Percentiles rank a stretch among this genome's conserved stretches.
Evolutionary conservation across 352 stramenopile species (phyloP).

Genomic region (Phytopythium aichiense): DNA sequence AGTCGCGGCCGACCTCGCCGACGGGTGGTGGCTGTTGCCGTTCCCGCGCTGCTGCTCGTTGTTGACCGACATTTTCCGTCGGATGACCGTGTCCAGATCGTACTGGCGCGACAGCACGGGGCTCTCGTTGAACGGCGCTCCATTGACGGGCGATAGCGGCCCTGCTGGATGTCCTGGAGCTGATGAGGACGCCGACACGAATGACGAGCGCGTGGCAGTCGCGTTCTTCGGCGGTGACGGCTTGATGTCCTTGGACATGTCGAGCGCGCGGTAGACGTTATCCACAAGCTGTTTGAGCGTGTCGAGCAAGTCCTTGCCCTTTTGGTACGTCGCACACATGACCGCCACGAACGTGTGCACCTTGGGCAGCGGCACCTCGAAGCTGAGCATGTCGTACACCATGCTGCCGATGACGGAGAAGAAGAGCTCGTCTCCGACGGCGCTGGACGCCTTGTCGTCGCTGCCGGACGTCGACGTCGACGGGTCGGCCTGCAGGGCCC

Average conservation of each 20-base stretch:
- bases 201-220: not conserved
- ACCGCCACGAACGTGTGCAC: conserved; percentile 75
- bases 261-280: conserved; percentile 73
- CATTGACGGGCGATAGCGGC: not conserved
- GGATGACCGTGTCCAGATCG: conserved; percentile 75
- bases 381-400: conserved; percentile 84
- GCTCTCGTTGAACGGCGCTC: conserved; percentile 23
- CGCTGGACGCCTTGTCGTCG: conserved; percentile 25
- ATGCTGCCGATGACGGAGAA: conserved; percentile 80
- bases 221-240: conserved; percentile 23
- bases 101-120: conserved; percentile 52
- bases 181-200: not conserved
- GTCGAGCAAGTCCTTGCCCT: conserved; percentile 55
- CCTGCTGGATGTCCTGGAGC: not conserved
- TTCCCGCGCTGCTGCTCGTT: conserved; percentile 21
- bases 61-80: conserved; percentile 67
- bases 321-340: conserved; percentile 84
- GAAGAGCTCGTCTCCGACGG: conserved; percentile 68
- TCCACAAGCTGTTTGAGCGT: conserved; percentile 79
- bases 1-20: not conserved
- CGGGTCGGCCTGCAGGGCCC: conserved; percentile 36
- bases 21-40: not conserved
- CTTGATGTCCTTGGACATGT: conserved; percentile 72
- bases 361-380: conserved; percentile 68
- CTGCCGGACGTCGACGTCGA: conserved; percentile 12